phyloP scores from a whole-genome alignment of 306 rosid species.

The Prunus dulcis region DNA sequence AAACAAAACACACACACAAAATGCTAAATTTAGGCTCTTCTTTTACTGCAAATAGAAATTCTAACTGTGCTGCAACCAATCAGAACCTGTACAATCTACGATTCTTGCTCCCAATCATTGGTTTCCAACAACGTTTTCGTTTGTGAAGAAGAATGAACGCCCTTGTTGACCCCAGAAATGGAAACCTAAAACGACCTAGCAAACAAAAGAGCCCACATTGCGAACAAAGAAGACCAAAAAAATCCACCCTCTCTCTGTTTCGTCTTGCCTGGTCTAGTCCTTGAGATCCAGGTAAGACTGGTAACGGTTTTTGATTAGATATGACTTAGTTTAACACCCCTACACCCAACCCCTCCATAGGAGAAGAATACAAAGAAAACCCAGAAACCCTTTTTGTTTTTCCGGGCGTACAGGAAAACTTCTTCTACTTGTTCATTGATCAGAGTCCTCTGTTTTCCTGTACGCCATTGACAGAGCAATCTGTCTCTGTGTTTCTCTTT shows the following conservation, averaged over 20 bases:
- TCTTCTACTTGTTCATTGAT: not conserved
- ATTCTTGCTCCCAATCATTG: constrained; percentile 24
- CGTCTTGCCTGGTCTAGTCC: constrained; percentile 37
- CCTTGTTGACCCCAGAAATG: constrained; percentile 23
- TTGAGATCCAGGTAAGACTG: constrained; percentile 36
- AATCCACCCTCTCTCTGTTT: not conserved
- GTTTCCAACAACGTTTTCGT: constrained; percentile 18
- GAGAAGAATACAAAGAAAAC: constrained; percentile 9
- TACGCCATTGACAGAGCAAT: constrained; percentile 36
- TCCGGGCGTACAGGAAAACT: constrained; percentile 46
- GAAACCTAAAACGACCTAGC: constrained; percentile 11
- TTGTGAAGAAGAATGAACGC: not conserved
- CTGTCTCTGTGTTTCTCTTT: not conserved
- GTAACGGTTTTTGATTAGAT: constrained; percentile 18
- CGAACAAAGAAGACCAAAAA: constrained; percentile 8
- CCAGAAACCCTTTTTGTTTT: not conserved
- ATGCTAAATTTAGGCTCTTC: constrained; percentile 8
- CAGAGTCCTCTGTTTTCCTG: constrained; percentile 39
- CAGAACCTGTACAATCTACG: constrained; percentile 21
- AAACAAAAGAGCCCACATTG: constrained; percentile 12
- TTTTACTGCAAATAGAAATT: not conserved
- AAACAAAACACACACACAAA: not conserved
- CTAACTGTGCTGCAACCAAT: constrained; percentile 6
- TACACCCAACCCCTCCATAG: not conserved
- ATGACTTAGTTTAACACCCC: constrained; percentile 25